Base-by-base conservation (phyloP, 2,329 filamentous ascomycete species). In the Aspergillus vadensis region DNA sequence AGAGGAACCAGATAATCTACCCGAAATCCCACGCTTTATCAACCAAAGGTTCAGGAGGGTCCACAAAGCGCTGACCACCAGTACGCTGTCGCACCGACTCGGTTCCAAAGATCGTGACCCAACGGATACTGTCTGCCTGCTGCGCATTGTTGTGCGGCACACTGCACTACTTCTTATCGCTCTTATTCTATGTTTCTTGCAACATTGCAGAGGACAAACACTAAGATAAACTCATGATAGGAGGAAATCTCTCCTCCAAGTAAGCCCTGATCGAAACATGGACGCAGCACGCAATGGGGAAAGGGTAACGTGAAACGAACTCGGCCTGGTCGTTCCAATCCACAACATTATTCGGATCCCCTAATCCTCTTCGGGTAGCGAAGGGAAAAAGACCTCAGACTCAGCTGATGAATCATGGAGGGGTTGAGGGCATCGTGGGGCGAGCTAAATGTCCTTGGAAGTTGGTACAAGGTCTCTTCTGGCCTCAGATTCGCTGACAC, bases 351-450 rank as follows among this genome's bases (percentile, higher is more conserved):
- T 49, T 41, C 39, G 30, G 49, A 52, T 44, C 27, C 41, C 38
- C 41, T 25, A 25, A 41, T 36, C 25, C 30, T 41, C 19, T 41
- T 32, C 10, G 39, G 36, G 19, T 27, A 51, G 58, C 32, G 12
- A 12, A 55, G 39, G 27, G 32, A 23, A 48, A 58, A 65, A 60
- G 51, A 52, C 38, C 19, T 50, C 52, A 59, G 19, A 44, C 61
- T 73, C 72, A 74, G 70, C 68, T 75, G 69, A 73, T 70, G 69
- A 65, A 72, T 57, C 38, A 63, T 57, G 52, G 61, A 64, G 39
- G 70, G 71, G 71, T 69, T 64, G 63, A 21, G 43, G 70, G 61
- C 61, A 58, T 63, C 69, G 70, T 74, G 71, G 69, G 71, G 72
- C 69, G 68, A 57, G 58, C 63, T 63, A 65, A 58, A 57, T 36